A percentile compares a stretch with the other conserved stretches of the same genome.
These are phyloP conservation scores for Phaeoacremonium minimum DNA, from an alignment of 2,329 filamentous ascomycete genomes.

Conservation along the genomic window DNA sequence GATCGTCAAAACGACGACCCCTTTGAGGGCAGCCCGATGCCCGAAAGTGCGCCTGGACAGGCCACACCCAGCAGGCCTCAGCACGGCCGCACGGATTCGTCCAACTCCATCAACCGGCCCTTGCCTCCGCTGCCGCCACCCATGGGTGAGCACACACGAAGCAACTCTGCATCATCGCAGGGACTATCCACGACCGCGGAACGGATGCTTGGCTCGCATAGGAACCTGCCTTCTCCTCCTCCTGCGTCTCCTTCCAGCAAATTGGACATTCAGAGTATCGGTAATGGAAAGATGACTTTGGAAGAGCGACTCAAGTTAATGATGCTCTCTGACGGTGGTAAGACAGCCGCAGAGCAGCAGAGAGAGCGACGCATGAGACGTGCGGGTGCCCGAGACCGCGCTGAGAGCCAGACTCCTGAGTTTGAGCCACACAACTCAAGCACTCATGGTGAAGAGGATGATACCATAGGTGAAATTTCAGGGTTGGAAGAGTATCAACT, in stretches of 20 bases:
- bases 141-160: conserved; percentile 36
- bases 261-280: conserved; percentile 73
- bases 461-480: conserved; percentile 56
- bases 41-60: conserved; percentile 42
- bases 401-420: conserved; percentile 38
- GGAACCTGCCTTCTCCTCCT: conserved; percentile 70
- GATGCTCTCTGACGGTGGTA: conserved; percentile 73
- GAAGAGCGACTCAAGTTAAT: conserved; percentile 84
- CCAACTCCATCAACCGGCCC: conserved; percentile 76
- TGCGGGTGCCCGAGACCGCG: conserved; percentile 46
- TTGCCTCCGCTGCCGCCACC: conserved; percentile 78
- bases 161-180: conserved; percentile 52
- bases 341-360: conserved; percentile 60
- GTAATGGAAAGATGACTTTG: conserved; percentile 71
- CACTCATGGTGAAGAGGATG: conserved; percentile 42
- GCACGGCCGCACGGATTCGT: conserved; percentile 65
- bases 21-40: conserved; percentile 68
- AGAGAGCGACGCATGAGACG: conserved; percentile 66
- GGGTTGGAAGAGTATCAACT: conserved; percentile 60
- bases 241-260: conserved; percentile 62
- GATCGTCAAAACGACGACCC: conserved; percentile 58
- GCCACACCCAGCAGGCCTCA: conserved; percentile 46
- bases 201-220: conserved; percentile 60
- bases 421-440: conserved; percentile 25
- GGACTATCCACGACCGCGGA: conserved; percentile 70